Evolutionary conservation across 129 eudicot species (phyloP), one percentile per base, ranked within the genome.

Genomic region (Saposhnikovia divaricata): DNA sequence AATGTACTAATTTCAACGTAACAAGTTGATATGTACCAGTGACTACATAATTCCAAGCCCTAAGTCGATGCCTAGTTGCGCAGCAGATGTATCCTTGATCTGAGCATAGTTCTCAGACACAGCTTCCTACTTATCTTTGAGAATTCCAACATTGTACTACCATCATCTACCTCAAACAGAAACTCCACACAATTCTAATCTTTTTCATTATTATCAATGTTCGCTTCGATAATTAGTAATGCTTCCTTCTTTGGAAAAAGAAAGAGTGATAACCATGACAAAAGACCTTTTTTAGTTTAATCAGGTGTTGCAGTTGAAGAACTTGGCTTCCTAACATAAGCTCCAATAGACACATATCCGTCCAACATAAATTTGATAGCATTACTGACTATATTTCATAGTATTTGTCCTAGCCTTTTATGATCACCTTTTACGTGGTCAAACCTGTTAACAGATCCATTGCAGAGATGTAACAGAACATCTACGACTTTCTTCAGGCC

Each of bases 41-140:
- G 98, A 89, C 78, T 83, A 93, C 63, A 93, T 97, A 61, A 93
- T 93, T 7, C 92, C 96, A 16, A 93, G 92, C 21, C 98, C 98
- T 59, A 93, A 80, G 42, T 97, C 98, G 8, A 92, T 88, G 80
- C 98, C 98, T 84, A 82, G 88, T 16, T 81, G 78, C 53, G 80
- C 85, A 71, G 19, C 73, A 28, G 77, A 84, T 0, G 85, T 82
- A 76, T 91, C 93, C 69, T 88, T 91, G 55, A 93, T 91, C 75
- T 93, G 34, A 31, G 34, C 0, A 31, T 31, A 31, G 34, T 31
- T 31, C 34, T 31, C 34, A 31, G 1, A 31, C 23, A 93, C 82
- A 12, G 85, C 84, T 6, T 77, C 80, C 25, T 79, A 86, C 84
- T 89, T 91, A 85, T 93, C 98, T 71, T 90, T 89, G 6, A 97